Conservation (phyloP, 1,284 basidiomycete species). For the Ganoderma sinense region DNA sequence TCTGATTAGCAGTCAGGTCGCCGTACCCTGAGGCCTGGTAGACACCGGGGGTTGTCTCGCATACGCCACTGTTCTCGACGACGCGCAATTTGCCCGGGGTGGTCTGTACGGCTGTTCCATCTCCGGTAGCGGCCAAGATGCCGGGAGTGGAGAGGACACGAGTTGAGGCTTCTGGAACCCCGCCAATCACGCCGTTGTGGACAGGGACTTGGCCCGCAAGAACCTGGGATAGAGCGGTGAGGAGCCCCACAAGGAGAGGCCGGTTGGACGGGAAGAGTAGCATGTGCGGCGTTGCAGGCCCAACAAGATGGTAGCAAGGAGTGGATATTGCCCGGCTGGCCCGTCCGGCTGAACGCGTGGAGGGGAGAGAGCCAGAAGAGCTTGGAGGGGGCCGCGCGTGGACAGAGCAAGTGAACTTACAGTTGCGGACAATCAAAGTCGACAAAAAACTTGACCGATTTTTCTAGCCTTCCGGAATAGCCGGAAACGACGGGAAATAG, state of each 20-base stretch:
- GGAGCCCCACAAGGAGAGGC: conserved; percentile 16
- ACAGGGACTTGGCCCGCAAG: conserved; percentile 49
- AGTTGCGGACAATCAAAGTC: no score
- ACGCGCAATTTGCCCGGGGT: conserved; percentile 59
- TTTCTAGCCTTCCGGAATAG: no score
- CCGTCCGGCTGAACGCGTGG: background rate
- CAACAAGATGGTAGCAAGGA: background rate
- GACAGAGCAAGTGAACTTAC: conserved; percentile 17
- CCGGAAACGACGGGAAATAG: no score
- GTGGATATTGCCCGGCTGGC: background rate
- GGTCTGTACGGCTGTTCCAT: conserved; percentile 10
- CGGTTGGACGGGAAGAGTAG: background rate
- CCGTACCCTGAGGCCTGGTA: conserved; percentile 69
- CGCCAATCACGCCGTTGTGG: conserved; percentile 54
- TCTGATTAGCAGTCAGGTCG: conserved; percentile 58
- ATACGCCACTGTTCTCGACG: conserved; percentile 61
- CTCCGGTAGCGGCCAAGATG: conserved; percentile 23
- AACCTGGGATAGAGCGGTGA: conserved; percentile 23
- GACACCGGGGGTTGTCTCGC: conserved; percentile 64
- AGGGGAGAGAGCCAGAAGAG: background rate
- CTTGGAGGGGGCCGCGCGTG: conserved; percentile 2
- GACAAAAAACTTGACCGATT: no score
- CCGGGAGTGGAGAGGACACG: conserved; percentile 14
- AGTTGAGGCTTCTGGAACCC: conserved; percentile 37
- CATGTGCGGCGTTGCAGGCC: conserved; percentile 13